These are phyloP conservation scores for Coniella lustricola DNA, from an alignment of 2,329 filamentous ascomycete genomes.

Conservation along the genomic window DNA sequence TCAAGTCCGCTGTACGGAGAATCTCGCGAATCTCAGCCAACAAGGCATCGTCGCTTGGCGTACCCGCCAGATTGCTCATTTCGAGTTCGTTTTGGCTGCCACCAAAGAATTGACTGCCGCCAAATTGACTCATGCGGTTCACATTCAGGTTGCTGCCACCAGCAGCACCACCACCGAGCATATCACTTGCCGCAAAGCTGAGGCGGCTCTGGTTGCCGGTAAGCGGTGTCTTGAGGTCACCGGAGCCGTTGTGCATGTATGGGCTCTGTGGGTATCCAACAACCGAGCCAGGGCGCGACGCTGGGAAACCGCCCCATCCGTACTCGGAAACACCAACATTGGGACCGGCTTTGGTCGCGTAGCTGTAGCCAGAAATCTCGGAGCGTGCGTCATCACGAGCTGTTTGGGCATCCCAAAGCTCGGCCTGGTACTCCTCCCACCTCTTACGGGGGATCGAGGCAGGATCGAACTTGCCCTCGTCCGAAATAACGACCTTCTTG, in stretches of 20 bases:
- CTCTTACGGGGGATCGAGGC: slow-evolving; percentile 90
- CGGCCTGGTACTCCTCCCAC: slow-evolving; percentile 98
- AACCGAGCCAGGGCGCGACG: slow-evolving; percentile 50
- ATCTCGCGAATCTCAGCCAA: slow-evolving; percentile 94
- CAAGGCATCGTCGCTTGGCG: slow-evolving; percentile 84
- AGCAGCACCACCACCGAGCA: slow-evolving; percentile 26
- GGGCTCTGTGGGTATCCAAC: slow-evolving; percentile 37
- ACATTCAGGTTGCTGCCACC: background rate
- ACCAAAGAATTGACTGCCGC: slow-evolving; percentile 51
- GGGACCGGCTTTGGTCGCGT: slow-evolving; percentile 67
- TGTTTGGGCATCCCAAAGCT: slow-evolving; percentile 92
- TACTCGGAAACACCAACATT: slow-evolving; percentile 59
- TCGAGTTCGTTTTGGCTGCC: slow-evolving; percentile 60
- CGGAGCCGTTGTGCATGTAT: slow-evolving; percentile 41
- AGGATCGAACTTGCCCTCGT: slow-evolving; percentile 97
- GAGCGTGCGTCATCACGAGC: slow-evolving; percentile 75
- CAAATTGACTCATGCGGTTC: slow-evolving; percentile 55
- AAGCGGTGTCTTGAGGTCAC: slow-evolving; percentile 30
- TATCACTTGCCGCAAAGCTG: slow-evolving; percentile 72
- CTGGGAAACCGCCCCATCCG: slow-evolving; percentile 49
- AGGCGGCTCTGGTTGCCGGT: slow-evolving; percentile 58
- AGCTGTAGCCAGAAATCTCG: slow-evolving; percentile 88
- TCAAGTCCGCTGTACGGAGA: slow-evolving; percentile 82
- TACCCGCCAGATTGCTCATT: slow-evolving; percentile 63
- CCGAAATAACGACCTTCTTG: slow-evolving; percentile 84